Conservation (phyloP, 139 green algal species). For the Tetratostichococcus sp. region DNA sequence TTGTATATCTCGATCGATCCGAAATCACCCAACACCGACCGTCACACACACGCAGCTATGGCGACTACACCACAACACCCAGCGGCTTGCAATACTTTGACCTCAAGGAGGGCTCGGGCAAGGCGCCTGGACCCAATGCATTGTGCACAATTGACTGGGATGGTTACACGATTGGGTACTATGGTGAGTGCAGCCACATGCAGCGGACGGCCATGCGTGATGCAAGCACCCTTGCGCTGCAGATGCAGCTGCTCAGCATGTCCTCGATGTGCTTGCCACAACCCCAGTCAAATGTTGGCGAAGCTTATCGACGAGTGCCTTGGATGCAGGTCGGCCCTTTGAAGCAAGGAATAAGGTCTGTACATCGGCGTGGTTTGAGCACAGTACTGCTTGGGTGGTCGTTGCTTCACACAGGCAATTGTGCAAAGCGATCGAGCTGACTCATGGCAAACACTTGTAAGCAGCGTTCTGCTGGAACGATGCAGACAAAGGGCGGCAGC, state of each 20-base stretch:
- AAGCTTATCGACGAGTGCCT: no score
- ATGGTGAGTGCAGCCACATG: no score
- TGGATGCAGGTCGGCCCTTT: conserved; percentile 74
- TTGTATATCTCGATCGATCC: background rate
- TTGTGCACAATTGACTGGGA: conserved; percentile 84
- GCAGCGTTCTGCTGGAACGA: no score
- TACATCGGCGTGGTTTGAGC: background rate
- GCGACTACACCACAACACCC: conserved; percentile 41
- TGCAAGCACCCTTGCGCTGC: no score
- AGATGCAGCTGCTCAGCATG: no score
- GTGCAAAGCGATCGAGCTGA: no score
- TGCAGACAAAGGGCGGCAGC: conserved; percentile 64
- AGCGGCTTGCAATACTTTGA: conserved; percentile 68
- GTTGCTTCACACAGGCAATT: no score
- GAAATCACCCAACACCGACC: no score
- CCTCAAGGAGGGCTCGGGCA: conserved; percentile 42
- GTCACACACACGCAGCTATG: conserved; percentile 21
- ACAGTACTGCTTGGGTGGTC: background rate
- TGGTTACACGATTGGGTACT: conserved; percentile 78
- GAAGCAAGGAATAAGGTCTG: conserved; percentile 83
- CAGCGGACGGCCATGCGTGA: no score
- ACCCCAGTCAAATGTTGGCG: no score
- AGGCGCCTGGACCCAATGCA: conserved; percentile 38
- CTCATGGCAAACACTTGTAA: no score
- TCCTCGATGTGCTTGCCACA: no score